Percentiles rank a stretch among this genome's conserved stretches.
phyloP scores from a whole-genome alignment of 2,329 filamentous ascomycete species.

The Atkinsonella texensis region DNA sequence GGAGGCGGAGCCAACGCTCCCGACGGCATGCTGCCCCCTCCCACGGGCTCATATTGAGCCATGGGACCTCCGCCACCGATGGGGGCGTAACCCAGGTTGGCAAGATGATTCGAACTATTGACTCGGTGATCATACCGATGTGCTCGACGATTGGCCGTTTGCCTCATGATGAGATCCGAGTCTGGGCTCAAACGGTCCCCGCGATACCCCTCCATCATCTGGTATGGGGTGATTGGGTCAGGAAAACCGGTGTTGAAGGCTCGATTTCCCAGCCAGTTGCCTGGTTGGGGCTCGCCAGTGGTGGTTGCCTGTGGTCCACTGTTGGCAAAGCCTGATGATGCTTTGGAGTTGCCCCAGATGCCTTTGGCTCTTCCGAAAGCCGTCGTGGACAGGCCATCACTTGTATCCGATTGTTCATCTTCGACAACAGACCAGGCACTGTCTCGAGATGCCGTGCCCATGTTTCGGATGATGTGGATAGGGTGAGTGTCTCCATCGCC shows the following conservation, averaged over 20 bases:
- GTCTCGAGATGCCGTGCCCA: slow-evolving; percentile 21
- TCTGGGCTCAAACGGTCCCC: slow-evolving; percentile 37
- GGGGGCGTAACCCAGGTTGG: slow-evolving; percentile 21
- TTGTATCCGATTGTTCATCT: slow-evolving; percentile 44
- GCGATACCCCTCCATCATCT: slow-evolving; percentile 28
- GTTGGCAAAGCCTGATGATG: slow-evolving; percentile 20
- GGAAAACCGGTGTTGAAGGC: slow-evolving; percentile 25
- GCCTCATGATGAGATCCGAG: slow-evolving; percentile 33
- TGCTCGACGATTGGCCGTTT: slow-evolving; percentile 30
- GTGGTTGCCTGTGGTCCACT: slow-evolving; percentile 22
- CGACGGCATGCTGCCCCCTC: slow-evolving; percentile 20
- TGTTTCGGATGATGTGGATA: slow-evolving; percentile 11
- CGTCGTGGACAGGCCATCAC: slow-evolving; percentile 39
- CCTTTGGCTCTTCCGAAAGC: slow-evolving; percentile 41
- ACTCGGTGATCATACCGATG: slow-evolving; percentile 36
- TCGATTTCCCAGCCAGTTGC: slow-evolving; percentile 34
- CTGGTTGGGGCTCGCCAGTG: slow-evolving; percentile 22
- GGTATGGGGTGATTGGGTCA: slow-evolving; percentile 26
- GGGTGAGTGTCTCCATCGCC: slow-evolving; percentile 25
- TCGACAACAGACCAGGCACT: slow-evolving; percentile 41
- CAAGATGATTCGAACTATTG: slow-evolving; percentile 21
- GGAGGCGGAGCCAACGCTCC: slow-evolving; percentile 22
- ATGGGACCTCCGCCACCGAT: slow-evolving; percentile 16
- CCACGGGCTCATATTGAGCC: slow-evolving; percentile 24
- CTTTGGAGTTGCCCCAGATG: slow-evolving; percentile 43